Evolutionary conservation across 1,284 basidiomycete genomes (phyloP), one percentile per base, ranked within the genome.

Genomic region (Marasmius oreades): DNA sequence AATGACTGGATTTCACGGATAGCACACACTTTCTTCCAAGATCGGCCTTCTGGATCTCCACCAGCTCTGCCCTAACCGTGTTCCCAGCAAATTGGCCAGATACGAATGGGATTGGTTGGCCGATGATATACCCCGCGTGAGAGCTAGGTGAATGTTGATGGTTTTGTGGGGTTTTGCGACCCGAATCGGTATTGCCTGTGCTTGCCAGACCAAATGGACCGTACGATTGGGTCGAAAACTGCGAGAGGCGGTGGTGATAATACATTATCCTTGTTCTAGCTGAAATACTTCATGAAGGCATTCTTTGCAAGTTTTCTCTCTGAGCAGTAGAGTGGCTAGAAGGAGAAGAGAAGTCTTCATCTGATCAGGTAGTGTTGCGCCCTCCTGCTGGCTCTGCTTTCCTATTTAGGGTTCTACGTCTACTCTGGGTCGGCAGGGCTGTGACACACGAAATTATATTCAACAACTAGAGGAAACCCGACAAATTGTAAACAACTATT

Each of bases 61-160:
- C 63, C 45, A 87, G 71, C 67, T 84, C 77, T 61, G 82, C 81
- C 53, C 86, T 80, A 50, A 87, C 73, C 11, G 76, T 79, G 56
- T 74, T 73, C 24, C 82, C 84, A 55, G 73, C 67, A 66, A 86
- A 85, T 60, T 84, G 85, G 56, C 85, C 86, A 53, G 74, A 70
- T 10, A 69, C 68, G 61, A 84, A 87, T 58, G 71, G 73, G 53
- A 85, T 80, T 12, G 81, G 81, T 50, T 60, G 67, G 55, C 72
- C 71, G 61, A 76, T 70, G 57, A 52, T 33, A 42, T 42, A 18
- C n/a, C 55, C 59, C 33, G 47, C 47, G 47, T 50, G 47, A 50
- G 47, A 50, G 26, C 47, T 10, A 50, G 45, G 23, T 46, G 45
- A 23, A 46, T 28, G 23, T 16, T 46, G 45, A 28, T 33, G 12